phyloP scores from a whole-genome alignment of 2,329 filamentous ascomycete genomes.

The Cryphonectria japonica region DNA sequence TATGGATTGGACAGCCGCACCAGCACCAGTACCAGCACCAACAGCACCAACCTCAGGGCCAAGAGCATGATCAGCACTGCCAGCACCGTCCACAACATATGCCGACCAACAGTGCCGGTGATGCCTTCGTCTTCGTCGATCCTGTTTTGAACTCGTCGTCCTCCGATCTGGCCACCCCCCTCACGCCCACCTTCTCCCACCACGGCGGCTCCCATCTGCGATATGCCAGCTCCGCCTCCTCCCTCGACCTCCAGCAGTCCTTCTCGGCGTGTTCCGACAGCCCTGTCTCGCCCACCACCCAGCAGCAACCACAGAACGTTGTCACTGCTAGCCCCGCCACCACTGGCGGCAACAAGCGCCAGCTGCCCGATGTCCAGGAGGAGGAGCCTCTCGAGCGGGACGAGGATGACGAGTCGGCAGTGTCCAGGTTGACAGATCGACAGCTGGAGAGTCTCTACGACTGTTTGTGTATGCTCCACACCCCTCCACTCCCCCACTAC shows the following conservation, averaged over 20 bases:
- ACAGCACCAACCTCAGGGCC: neutral
- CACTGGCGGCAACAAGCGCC: constrained; percentile 59
- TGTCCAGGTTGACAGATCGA: constrained; percentile 53
- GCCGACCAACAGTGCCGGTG: constrained; percentile 39
- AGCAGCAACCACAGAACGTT: constrained; percentile 32
- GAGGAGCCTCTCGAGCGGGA: constrained; percentile 79
- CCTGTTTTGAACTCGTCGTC: constrained; percentile 58
- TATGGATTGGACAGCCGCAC: constrained; percentile 7
- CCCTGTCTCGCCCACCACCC: constrained; percentile 59
- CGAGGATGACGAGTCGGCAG: constrained; percentile 48
- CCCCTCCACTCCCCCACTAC: neutral
- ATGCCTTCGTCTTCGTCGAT: constrained; percentile 41
- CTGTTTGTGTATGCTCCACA: constrained; percentile 71
- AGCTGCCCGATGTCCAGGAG: constrained; percentile 81
- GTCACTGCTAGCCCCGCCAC: constrained; percentile 30
- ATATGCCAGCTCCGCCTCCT: constrained; percentile 76
- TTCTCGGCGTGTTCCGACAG: constrained; percentile 48
- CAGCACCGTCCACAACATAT: constrained; percentile 7
- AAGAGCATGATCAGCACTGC: neutral
- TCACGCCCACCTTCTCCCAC: constrained; percentile 69
- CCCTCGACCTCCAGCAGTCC: constrained; percentile 64
- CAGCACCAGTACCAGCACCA: constrained; percentile 5
- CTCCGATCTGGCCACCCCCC: constrained; percentile 71
- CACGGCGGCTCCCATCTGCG: constrained; percentile 55
- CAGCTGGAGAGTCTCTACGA: constrained; percentile 56